Percentiles rank a stretch among this genome's conserved stretches.
phyloP scores from a whole-genome alignment of 2,329 filamentous ascomycete species.

The Trichoderma polysporum region DNA sequence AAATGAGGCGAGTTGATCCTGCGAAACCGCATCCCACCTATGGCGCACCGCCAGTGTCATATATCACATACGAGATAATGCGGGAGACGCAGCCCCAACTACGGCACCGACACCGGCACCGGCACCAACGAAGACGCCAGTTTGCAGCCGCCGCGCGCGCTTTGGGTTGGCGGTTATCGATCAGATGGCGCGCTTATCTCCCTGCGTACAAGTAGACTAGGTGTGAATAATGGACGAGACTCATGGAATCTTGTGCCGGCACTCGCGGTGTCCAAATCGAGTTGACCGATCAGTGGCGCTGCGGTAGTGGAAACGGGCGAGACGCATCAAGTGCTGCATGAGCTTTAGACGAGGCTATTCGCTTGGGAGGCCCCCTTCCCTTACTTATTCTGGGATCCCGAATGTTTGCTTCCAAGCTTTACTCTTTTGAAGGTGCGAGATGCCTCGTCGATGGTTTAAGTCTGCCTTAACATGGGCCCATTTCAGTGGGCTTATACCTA shows the following conservation, averaged over 20 bases:
- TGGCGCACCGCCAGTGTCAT: not conserved
- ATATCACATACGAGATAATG: not conserved
- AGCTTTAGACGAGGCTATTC: not conserved
- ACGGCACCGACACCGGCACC: no score
- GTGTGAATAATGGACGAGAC: not conserved
- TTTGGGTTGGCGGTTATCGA: constrained; percentile 8
- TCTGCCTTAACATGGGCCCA: constrained; percentile 9
- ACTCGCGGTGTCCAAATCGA: constrained; percentile 16
- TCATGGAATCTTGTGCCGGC: not conserved
- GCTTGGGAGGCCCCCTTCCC: not conserved
- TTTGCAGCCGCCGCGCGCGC: not conserved
- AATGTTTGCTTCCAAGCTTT: not conserved
- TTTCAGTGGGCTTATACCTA: constrained; percentile 10
- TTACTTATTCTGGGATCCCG: not conserved
- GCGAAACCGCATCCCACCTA: not conserved
- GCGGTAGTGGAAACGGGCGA: not conserved
- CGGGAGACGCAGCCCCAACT: not conserved
- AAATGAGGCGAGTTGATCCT: not conserved
- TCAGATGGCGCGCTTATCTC: constrained; percentile 15
- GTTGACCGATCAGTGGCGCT: constrained; percentile 13
- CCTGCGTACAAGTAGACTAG: not conserved
- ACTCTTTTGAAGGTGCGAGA: not conserved
- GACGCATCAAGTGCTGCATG: not conserved
- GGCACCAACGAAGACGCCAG: not conserved
- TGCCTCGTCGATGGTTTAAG: not conserved